phyloP scores from a whole-genome alignment of 495 filamentous ascomycete species.

The Penicillium waksmanii region DNA sequence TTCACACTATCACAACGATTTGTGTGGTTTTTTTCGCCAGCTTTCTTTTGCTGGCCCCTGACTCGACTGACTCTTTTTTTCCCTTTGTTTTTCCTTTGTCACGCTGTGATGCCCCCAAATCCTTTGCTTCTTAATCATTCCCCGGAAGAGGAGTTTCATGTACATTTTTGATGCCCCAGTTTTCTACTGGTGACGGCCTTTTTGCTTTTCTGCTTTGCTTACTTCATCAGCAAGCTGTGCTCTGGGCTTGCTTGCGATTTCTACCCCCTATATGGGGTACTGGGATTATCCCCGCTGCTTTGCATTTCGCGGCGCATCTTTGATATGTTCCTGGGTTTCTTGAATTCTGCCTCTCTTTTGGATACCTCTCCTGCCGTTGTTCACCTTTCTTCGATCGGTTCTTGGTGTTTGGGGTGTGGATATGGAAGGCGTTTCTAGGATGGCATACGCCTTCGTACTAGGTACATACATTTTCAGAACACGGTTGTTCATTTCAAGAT shows the following conservation, averaged over 20 bases:
- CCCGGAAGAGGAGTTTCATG: slow-evolving; percentile 32
- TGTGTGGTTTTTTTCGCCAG: slow-evolving; percentile 9
- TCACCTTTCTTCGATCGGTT: slow-evolving; percentile 3
- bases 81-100: slow-evolving; percentile 38
- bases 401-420: slow-evolving; percentile 6
- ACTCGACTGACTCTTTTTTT: slow-evolving; percentile 18
- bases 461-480: slow-evolving; percentile 4
- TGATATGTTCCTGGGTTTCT: not conserved
- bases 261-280: not conserved
- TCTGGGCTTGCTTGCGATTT: not conserved
- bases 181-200: not conserved
- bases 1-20: slow-evolving; percentile 24
- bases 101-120: slow-evolving; percentile 35
- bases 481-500: slow-evolving; percentile 4
- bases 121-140: slow-evolving; percentile 22
- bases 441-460: not conserved
- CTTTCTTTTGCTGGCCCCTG: slow-evolving; percentile 7
- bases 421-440: slow-evolving; percentile 5
- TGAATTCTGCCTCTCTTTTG: slow-evolving; percentile 11
- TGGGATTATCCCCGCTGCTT: not conserved
- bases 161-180: slow-evolving; percentile 34
- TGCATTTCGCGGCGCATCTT: slow-evolving; percentile 9
- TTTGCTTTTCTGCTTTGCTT: not conserved
- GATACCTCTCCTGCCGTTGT: slow-evolving; percentile 15
- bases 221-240: not conserved